Conservation (phyloP, 2,329 filamentous ascomycete genomes). For the Myriosclerotinia scirpicola region DNA sequence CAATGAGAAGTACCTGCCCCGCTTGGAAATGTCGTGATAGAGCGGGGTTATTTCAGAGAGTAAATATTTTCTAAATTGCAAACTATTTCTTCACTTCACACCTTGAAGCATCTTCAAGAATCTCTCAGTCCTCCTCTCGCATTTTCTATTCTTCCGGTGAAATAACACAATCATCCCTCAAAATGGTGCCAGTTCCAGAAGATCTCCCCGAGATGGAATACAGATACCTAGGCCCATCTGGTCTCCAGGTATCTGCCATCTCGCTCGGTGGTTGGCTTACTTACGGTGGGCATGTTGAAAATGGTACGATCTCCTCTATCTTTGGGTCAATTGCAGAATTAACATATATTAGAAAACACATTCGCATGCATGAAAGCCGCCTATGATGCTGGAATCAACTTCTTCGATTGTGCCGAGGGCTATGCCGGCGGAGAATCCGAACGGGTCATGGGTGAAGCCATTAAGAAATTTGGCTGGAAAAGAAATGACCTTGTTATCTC, state of each 20-base stretch:
- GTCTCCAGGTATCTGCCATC: slow-evolving; percentile 72
- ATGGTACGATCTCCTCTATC: slow-evolving; percentile 47
- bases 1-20: slow-evolving; percentile 3
- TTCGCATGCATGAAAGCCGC: slow-evolving; percentile 62
- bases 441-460: slow-evolving; percentile 54
- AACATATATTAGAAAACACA: slow-evolving; percentile 50
- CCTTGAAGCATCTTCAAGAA: background rate
- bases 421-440: slow-evolving; percentile 55
- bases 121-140: background rate
- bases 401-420: slow-evolving; percentile 57
- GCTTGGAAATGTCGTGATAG: slow-evolving; percentile 16
- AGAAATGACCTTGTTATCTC: slow-evolving; percentile 57
- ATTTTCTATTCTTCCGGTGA: background rate
- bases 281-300: slow-evolving; percentile 70
- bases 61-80: slow-evolving; percentile 13
- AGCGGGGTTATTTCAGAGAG: slow-evolving; percentile 4
- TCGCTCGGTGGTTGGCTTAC: slow-evolving; percentile 72
- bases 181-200: slow-evolving; percentile 42
- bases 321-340: background rate
- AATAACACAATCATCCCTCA: slow-evolving; percentile 25
- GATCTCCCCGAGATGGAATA: slow-evolving; percentile 62
- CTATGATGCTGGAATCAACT: slow-evolving; percentile 58
- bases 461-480: slow-evolving; percentile 58
- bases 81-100: background rate
- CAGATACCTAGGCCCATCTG: slow-evolving; percentile 68